Base-by-base conservation (phyloP, 2,329 filamentous ascomycete species). In the Apiospora hydei region DNA sequence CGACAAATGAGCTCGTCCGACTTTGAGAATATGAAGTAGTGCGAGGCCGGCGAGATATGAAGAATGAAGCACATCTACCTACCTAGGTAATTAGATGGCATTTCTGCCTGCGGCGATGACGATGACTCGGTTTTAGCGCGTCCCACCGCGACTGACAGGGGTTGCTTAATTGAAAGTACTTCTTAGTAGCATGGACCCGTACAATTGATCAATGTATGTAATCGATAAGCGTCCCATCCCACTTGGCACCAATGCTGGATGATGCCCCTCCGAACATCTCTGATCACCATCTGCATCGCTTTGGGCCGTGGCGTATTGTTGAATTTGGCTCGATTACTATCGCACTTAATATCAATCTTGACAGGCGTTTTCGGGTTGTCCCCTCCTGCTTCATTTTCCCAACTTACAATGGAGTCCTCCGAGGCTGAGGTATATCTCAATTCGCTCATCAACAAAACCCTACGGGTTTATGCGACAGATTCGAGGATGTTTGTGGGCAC, bases 401-500 rank as follows among this genome's bases (percentile, higher is more conserved):
- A 38, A 41, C 21, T 64, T 18, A 64, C 57, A 41, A 64, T 64
- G 57, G 57, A 41, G 34, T 68, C 74, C 11, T 49, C 73, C 16
- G 85, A 88, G 77, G 88, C 89, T 26, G 83, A 84, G 71, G 78
- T 81, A 61, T 93, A 89, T 78, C 86, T 94, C 41, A 81, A 83
- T 46, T 89, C 91, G 34, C 89, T 97, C 69, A 85, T 97, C 70
- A 93, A 93, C 81, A 94, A 94, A 81, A 93, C 90, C 51, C 84
- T 98, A 46, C 92, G 95, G 72, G 85, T 98, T 71, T 89, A 93
- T 77, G 94, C 93, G 18, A 93, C 91, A 5, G 96, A 98, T 80
- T 90, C 90, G 21, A 93, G 96, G 73, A 91, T 98, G 81, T 99
- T 98, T 82, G 90, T 95, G 71, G 96, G 96, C 26, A 88, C 91